Base-by-base conservation (phyloP, 78 protist species). In the Dictyostelium citrinum region DNA sequence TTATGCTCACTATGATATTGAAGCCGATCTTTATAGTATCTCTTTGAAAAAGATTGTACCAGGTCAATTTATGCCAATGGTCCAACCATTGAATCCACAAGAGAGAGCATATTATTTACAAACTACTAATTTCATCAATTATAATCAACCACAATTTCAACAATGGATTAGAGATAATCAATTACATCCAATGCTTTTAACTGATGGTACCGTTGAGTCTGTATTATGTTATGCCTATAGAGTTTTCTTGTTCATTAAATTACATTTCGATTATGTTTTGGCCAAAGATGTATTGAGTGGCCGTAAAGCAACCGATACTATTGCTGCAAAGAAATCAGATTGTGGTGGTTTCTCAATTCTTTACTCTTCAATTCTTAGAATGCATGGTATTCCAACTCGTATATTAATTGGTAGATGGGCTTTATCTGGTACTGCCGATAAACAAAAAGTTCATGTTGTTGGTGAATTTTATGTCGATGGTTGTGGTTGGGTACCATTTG, bases 331-430 rank as follows among this genome's bases (percentile, higher is more conserved):
- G 3, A 17, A 75, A 6, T 43, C 93, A 1, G 93, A 88, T 78
- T 88, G 93, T 39, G 93, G 93, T 88, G 93, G 93, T 29, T 88
- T 78, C 75, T 77, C 79, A 31, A 88, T 88, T 43, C 51, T 88
- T 7, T 72, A 22, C 8, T 33, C 33, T 45, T 24, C 78, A 4
- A 83, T 68, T 29, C 12, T 45, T 7, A 27, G 93, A 68, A 61
- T 76, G 78, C 93, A 88, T 67, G 84, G 85, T 33, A 88, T 88
- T 35, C 93, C 93, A 43, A 22, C 61, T 35, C 16, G 93, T n/a
- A 27, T 78, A 2, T 24, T 88, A 43, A 77, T 88, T 64, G 93
- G 93, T 17, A 49, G 93, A 60, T 78, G 85, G 84, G 92, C 84
- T 7, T 16, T 61, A n/a, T 43, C 70, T 1, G 75, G 84, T 6